phyloP scores from a whole-genome alignment of 2,329 filamentous ascomycete genomes.

The Diaporthe sp. region DNA sequence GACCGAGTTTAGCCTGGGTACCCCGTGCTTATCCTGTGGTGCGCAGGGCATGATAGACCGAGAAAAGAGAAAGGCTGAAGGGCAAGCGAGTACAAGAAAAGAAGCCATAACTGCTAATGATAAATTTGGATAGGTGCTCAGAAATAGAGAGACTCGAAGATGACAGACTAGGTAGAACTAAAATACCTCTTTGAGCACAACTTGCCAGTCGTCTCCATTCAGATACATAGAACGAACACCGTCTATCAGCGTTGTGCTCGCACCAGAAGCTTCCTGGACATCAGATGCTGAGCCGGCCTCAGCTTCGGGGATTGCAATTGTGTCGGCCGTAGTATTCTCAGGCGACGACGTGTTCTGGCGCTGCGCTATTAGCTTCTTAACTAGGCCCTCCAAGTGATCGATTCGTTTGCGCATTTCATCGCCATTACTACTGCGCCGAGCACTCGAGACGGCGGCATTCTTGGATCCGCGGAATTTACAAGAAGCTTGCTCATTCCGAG shows the following conservation, averaged over 20 bases:
- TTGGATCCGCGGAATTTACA: constrained; percentile 45
- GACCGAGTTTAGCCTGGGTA: neutral
- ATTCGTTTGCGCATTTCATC: constrained; percentile 44
- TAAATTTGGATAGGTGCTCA: neutral
- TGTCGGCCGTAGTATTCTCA: neutral
- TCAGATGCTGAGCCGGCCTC: neutral
- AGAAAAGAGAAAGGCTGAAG: no score
- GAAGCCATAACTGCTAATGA: neutral
- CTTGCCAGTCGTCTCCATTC: constrained; percentile 43
- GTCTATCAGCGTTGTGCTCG: constrained; percentile 42
- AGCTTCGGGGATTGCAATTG: neutral
- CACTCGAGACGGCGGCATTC: neutral
- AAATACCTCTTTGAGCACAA: constrained; percentile 44
- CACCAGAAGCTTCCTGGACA: constrained; percentile 3
- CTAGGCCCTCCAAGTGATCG: constrained; percentile 41
- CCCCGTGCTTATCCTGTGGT: neutral
- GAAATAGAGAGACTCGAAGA: neutral
- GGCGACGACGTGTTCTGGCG: constrained; percentile 16
- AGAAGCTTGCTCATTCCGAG: constrained; percentile 40
- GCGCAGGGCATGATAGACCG: neutral
- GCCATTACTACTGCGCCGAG: neutral
- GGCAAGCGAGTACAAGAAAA: neutral
- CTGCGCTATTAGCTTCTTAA: constrained; percentile 41
- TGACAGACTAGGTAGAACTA: neutral
- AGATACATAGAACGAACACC: constrained; percentile 43